Evolutionary conservation across 2,329 filamentous ascomycete genomes (phyloP), one percentile per base, ranked within the genome.

Genomic region (Xylaria multiplex): DNA sequence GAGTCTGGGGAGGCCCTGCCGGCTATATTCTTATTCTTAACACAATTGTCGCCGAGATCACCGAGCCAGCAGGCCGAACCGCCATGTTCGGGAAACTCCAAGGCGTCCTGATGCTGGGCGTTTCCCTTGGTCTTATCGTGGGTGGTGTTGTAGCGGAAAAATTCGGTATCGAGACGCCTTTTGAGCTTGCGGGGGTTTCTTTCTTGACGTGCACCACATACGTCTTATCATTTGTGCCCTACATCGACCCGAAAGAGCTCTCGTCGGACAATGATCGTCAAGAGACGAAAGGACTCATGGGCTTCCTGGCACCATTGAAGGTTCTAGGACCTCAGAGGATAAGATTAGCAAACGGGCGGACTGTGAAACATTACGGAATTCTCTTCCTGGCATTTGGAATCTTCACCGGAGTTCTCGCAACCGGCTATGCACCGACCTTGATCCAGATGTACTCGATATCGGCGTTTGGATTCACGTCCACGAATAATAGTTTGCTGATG

Each of bases 1-100:
- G 87, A 0, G 80, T 91, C 11, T 70, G 91, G 5, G 90, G 90
- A 0, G 90, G 90, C 0, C 90, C 90, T 0, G 86, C 85, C 0
- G 90, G 90, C 0, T 92, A 92, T 72, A 83, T 91, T 13, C 83
- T 92, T 3, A 84, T 89, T 0, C 80, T 91, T 30, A 92, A 92
- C 71, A 88, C 88, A 14, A 87, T 90, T 57, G 86, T 89, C 0
- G 85, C 88, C 1, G 89, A 91, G 73, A 81, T 91, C 2, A 85
- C 90, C 0, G 81, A 85, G 46, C 84, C 88, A 0, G 77, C 82
- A 13, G 79, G 84, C 62, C 80, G 90, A 2, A 92, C 90, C 0
- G 86, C 82, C 0, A 84, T 88, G 0, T 85, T 92, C 63, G 90
- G 90, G 1, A 81, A 45, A 32, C 65, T 75, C n/a, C 71, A 76